These are phyloP conservation scores for Xylaria grammica DNA, from an alignment of 495 filamentous ascomycete genomes.

Conservation along the genomic window DNA sequence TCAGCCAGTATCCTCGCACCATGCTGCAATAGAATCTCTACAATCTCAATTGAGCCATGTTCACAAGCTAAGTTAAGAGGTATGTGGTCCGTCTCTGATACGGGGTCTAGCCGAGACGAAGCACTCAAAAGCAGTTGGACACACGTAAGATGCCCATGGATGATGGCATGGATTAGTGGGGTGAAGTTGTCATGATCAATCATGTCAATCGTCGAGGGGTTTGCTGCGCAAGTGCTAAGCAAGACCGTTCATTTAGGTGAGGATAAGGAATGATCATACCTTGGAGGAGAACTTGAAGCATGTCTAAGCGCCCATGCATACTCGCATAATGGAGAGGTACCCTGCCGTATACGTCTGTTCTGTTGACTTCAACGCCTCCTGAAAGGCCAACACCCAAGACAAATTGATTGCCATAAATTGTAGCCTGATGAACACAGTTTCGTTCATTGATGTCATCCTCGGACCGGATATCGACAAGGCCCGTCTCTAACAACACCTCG, in stretches of 20 bases:
- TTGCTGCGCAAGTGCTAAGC: constrained; percentile 39
- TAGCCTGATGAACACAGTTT: constrained; percentile 93
- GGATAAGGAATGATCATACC: constrained; percentile 40
- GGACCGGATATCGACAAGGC: constrained; percentile 81
- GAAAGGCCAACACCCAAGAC: constrained; percentile 76
- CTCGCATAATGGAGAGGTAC: constrained; percentile 95
- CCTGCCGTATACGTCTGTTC: constrained; percentile 89
- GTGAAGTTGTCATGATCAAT: constrained; percentile 98
- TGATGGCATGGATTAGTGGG: constrained; percentile 91
- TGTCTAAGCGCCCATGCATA: constrained; percentile 87
- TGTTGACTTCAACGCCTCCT: constrained; percentile 72
- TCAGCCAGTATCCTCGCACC: constrained; percentile 81
- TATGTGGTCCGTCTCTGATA: constrained; percentile 86
- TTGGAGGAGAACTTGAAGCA: constrained; percentile 74
- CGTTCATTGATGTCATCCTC: constrained; percentile 97
- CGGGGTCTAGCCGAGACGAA: constrained; percentile 79
- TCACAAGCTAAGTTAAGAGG: constrained; percentile 94
- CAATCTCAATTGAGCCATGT: constrained; percentile 81
- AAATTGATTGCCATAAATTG: constrained; percentile 81
- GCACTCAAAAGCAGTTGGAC: constrained; percentile 74
- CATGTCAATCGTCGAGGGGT: constrained; percentile 70
- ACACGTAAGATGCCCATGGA: constrained; percentile 78
- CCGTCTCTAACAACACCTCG: constrained; percentile 74
- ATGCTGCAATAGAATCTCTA: constrained; percentile 79
- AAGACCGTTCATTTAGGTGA: background rate